Base-by-base conservation (phyloP, 2,329 filamentous ascomycete genomes). In the Didymella pinodella region DNA sequence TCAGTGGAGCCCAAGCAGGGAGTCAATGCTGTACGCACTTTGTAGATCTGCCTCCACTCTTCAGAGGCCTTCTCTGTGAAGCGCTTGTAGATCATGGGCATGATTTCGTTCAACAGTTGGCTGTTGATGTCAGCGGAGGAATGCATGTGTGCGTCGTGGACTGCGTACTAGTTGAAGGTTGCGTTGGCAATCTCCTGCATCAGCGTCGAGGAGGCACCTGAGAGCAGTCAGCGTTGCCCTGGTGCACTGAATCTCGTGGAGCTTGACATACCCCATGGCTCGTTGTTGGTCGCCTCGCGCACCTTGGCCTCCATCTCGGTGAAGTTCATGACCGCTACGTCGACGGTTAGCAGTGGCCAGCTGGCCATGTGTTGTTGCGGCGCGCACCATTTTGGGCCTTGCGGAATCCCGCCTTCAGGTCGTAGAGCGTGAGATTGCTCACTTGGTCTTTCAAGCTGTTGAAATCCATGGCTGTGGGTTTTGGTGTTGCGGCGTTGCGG, bases 41-140 rank as follows among this genome's bases (percentile, higher is more conserved):
- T 99, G 86, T 99, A 99, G 75, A 99, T 99, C 79, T 99, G 95
- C 67, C 95, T 88, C 95, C 95, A 99, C 81, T 99, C 95, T 77
- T 99, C 95, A 55, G 95, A 94, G 7, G 93, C 86, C 83, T 99
- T 99, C 78, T 99, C 95, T 61, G 95, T 99, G 79, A 99, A 99
- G 65, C 95, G 91, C 74, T 96, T 95, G 83, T 99, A 99, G 75
- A 99, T 97, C 92, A 99, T 95, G 66, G 95, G 95, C 95, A 99
- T 99, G 76, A 99, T 98, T 79, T 99, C 95, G 79, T 98, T 98
- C 57, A 99, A 88, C 51, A 93, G 87, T 87, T 97, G 93, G 77
- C 94, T 97, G 75, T 57, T 41, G 7, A 18, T 46, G 71, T 77
- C 56, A 77, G 70, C n/a, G n/a, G n/a, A n/a, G n/a, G n/a, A n/a